Conservation (phyloP, 148 eudicot genomes). For the Linanthus parryae region DNA sequence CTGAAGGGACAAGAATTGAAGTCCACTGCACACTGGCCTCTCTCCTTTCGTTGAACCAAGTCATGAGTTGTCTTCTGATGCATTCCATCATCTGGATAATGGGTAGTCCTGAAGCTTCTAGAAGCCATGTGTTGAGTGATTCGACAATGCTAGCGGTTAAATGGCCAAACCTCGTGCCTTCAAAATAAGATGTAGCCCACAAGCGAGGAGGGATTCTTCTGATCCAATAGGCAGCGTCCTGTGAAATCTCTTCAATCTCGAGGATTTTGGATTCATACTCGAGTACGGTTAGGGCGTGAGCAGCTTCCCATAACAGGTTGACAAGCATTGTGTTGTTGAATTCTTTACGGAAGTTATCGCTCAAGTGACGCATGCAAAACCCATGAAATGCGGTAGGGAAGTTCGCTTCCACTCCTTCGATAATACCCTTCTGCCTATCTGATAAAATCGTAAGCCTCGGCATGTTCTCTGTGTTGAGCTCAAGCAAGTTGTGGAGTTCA, state of each 20-base stretch:
- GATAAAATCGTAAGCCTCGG: constrained; percentile 54
- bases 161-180: constrained; percentile 47
- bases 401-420: constrained; percentile 43
- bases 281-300: constrained; percentile 36
- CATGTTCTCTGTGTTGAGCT: constrained; percentile 51
- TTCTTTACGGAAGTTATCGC: constrained; percentile 48
- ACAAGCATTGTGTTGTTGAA: constrained; percentile 33
- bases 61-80: constrained; percentile 41
- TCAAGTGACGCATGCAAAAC: constrained; percentile 47
- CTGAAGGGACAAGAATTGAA: constrained; percentile 35
- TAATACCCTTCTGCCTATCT: constrained; percentile 41
- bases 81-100: constrained; percentile 55
- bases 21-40: constrained; percentile 42
- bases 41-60: constrained; percentile 47
- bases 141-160: constrained; percentile 44
- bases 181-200: constrained; percentile 54
- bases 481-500: constrained; percentile 46
- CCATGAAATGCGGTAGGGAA: constrained; percentile 57
- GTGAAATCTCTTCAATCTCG: constrained; percentile 36
- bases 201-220: constrained; percentile 38
- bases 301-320: constrained; percentile 50
- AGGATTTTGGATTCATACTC: constrained; percentile 39
- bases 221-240: constrained; percentile 54
- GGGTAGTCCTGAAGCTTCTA: constrained; percentile 50
- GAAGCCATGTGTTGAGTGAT: constrained; percentile 36